These are phyloP conservation scores for Lophiostoma macrostomum DNA, from an alignment of 495 filamentous ascomycete species.

Conservation along the genomic window DNA sequence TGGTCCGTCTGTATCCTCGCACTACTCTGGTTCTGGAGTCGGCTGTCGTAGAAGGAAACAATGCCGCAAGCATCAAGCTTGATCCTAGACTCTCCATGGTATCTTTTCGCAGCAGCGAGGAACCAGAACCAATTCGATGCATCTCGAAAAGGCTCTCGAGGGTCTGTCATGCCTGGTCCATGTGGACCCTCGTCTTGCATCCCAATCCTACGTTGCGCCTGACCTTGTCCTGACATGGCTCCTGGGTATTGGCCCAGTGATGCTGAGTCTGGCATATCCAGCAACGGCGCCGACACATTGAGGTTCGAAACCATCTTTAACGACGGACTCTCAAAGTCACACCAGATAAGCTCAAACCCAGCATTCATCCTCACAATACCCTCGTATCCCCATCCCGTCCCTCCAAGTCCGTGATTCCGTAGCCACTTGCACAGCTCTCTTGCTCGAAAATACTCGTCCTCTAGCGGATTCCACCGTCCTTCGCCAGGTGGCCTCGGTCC, in stretches of 20 bases:
- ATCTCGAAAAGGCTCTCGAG: constrained; percentile 20
- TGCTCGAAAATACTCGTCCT: constrained; percentile 45
- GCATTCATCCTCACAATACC: constrained; percentile 50
- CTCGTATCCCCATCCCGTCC: constrained; percentile 42
- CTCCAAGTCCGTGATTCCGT: constrained; percentile 27
- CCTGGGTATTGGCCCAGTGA: too few species aligned
- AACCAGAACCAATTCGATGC: constrained; percentile 30
- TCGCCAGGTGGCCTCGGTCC: background rate
- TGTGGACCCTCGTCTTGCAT: constrained; percentile 21
- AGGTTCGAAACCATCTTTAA: constrained; percentile 40
- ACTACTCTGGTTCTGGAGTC: constrained; percentile 21
- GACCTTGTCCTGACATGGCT: too few species aligned
- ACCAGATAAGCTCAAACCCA: constrained; percentile 49
- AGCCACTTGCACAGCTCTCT: constrained; percentile 43
- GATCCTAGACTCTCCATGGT: constrained; percentile 28
- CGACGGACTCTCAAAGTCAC: constrained; percentile 41
- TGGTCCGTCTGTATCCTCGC: constrained; percentile 25
- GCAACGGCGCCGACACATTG: constrained; percentile 42
- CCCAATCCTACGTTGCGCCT: too few species aligned
- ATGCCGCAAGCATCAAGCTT: constrained; percentile 36
- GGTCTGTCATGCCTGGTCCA: constrained; percentile 22
- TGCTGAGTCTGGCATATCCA: too few species aligned
- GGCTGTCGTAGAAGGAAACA: constrained; percentile 40
- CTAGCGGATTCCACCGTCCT: constrained; percentile 31
- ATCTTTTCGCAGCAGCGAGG: constrained; percentile 21